phyloP scores from a whole-genome alignment of 1,284 basidiomycete species.

The Cryptococcus sp. region DNA sequence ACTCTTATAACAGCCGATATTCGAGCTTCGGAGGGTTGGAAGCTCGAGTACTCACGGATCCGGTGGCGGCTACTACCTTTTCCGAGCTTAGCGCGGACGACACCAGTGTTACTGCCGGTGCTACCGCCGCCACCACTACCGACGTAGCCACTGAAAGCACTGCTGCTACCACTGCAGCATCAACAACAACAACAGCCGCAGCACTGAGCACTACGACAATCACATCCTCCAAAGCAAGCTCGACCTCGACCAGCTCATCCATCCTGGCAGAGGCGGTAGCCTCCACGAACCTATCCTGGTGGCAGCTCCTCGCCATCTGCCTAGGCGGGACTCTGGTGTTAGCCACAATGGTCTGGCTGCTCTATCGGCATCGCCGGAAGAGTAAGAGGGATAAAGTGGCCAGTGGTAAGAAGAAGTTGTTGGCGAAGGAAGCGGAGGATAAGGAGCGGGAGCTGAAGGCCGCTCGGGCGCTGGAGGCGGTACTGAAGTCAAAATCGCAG shows the following conservation, averaged over 20 bases:
- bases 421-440: constrained; percentile 17
- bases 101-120: background rate
- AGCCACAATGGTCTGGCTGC: constrained; percentile 22
- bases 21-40: background rate
- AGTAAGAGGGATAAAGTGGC: constrained; percentile 5
- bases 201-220: background rate
- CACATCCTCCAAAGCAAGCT: background rate
- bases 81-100: background rate
- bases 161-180: background rate
- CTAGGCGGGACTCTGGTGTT: constrained; percentile 23
- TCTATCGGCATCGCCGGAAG: constrained; percentile 23
- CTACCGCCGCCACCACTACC: background rate
- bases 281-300: constrained; percentile 34
- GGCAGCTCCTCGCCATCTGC: constrained; percentile 39
- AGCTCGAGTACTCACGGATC: background rate
- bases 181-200: background rate
- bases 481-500: constrained; percentile 1
- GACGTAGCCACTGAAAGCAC: background rate
- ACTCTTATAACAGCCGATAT: background rate
- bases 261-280: constrained; percentile 25
- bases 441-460: constrained; percentile 18
- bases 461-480: constrained; percentile 9
- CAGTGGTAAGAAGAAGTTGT: constrained; percentile 1
- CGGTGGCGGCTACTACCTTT: background rate
- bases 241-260: background rate